Percentiles rank a stretch among this genome's conserved stretches.
Conservation (phyloP, 164 flowering plant species). For the Magnolia officinalis region DNA sequence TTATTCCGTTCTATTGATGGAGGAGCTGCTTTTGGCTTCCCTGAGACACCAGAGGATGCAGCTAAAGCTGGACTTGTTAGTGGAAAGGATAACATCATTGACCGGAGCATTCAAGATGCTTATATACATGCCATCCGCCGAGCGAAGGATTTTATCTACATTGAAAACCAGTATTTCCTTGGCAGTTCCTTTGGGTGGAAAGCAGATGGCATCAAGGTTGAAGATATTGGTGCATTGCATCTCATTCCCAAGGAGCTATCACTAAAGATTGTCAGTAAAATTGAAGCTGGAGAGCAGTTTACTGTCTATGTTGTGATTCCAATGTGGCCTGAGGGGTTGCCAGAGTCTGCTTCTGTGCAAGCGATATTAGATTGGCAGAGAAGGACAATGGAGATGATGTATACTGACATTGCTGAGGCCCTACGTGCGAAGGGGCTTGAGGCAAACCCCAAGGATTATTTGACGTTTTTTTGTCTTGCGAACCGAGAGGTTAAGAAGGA, state of each 20-base stretch:
- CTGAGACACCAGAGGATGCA: constrained; percentile 55
- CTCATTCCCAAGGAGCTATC: constrained; percentile 66
- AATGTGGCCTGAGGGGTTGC: constrained; percentile 76
- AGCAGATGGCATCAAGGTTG: constrained; percentile 32
- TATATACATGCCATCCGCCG: constrained; percentile 72
- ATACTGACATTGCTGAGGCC: constrained; percentile 45
- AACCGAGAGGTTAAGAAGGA: constrained; percentile 43
- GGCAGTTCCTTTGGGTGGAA: constrained; percentile 68
- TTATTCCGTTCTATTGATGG: constrained; percentile 76
- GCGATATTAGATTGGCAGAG: too few species aligned
- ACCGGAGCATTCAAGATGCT: constrained; percentile 72
- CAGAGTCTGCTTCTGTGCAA: constrained; percentile 55
- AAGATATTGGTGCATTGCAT: constrained; percentile 49
- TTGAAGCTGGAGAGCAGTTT: constrained; percentile 58
- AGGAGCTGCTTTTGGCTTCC: constrained; percentile 71
- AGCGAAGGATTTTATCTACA: constrained; percentile 64
- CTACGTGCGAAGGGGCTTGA: constrained; percentile 36
- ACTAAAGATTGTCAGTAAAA: constrained; percentile 60
- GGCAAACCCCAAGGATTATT: constrained; percentile 48
- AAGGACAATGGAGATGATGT: constrained; percentile 4
- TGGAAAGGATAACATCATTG: constrained; percentile 60
- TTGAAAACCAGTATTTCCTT: constrained; percentile 72
- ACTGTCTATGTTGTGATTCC: constrained; percentile 56
- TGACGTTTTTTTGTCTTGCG: constrained; percentile 65
- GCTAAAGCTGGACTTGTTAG: constrained; percentile 57